Conservation (phyloP, 2,329 filamentous ascomycete genomes). For the Talaromyces sp. region DNA sequence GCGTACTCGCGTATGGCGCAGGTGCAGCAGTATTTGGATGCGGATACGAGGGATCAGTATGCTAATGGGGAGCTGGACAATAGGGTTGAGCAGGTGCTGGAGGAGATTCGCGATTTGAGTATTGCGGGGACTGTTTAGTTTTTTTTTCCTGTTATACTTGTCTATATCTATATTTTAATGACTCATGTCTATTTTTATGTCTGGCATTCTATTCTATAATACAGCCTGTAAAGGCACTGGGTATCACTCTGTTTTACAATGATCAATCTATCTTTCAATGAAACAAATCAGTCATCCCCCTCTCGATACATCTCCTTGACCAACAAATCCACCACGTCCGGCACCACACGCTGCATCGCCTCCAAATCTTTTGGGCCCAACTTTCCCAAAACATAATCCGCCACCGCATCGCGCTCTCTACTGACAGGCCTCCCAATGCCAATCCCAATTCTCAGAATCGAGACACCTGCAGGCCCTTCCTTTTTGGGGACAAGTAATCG, state of each 20-base stretch:
- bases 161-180: slow-evolving; percentile 3
- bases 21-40: slow-evolving; percentile 96
- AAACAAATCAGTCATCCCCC: slow-evolving; percentile 36
- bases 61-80: slow-evolving; percentile 87
- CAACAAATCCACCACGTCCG: slow-evolving; percentile 48
- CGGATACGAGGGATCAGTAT: slow-evolving; percentile 93
- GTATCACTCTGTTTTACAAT: background rate
- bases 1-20: slow-evolving; percentile 98
- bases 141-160: slow-evolving; percentile 3
- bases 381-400: slow-evolving; percentile 68
- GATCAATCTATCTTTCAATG: too few relatives aligned
- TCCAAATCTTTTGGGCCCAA: slow-evolving; percentile 52
- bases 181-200: background rate
- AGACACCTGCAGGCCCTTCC: slow-evolving; percentile 25
- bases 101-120: slow-evolving; percentile 94
- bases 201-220: background rate
- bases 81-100: slow-evolving; percentile 87
- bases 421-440: slow-evolving; percentile 80
- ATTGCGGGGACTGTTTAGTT: slow-evolving; percentile 67
- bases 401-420: slow-evolving; percentile 62
- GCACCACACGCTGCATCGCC: slow-evolving; percentile 44
- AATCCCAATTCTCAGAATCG: slow-evolving; percentile 61
- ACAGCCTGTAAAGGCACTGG: background rate
- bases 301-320: slow-evolving; percentile 41
- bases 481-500: slow-evolving; percentile 19